phyloP scores from a whole-genome alignment of 2,329 filamentous ascomycete species.

The Aspergillus novofumigatus region DNA sequence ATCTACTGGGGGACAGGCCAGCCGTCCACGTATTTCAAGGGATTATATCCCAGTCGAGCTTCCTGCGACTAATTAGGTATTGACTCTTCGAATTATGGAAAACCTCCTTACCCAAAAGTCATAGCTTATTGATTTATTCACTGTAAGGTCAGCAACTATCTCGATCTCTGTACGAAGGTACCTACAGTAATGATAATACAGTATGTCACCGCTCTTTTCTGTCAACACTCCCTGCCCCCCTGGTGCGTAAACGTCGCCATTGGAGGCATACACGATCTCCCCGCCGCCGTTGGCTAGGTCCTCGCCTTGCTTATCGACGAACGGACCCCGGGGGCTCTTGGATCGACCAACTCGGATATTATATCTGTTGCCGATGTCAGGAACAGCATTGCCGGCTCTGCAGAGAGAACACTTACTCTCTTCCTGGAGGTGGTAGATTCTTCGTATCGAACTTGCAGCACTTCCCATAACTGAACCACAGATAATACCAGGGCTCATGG shows the following conservation, averaged over 20 bases:
- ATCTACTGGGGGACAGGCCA: conserved; percentile 24
- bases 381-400: neutral
- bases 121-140: conserved; percentile 27
- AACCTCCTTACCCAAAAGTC: conserved; percentile 24
- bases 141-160: conserved; percentile 14
- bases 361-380: conserved; percentile 42
- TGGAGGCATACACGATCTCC: conserved; percentile 56
- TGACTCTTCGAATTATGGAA: neutral
- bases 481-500: conserved; percentile 28
- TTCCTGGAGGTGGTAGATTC: conserved; percentile 47
- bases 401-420: conserved; percentile 38
- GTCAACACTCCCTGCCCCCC: conserved; percentile 60
- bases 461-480: conserved; percentile 33
- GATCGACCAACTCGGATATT: conserved; percentile 62
- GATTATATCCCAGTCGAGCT: conserved; percentile 29
- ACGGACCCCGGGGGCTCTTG: conserved; percentile 49
- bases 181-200: conserved; percentile 36
- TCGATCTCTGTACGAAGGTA: neutral
- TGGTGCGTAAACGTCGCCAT: conserved; percentile 60
- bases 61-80: conserved; percentile 23
- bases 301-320: conserved; percentile 52
- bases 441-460: conserved; percentile 28
- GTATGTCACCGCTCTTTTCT: conserved; percentile 36
- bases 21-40: conserved; percentile 27
- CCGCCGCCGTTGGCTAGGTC: conserved; percentile 56